Percentiles rank a stretch among this genome's conserved stretches.
Conservation (phyloP, 768 basidiomycete genomes). For the Russula sp. region DNA sequence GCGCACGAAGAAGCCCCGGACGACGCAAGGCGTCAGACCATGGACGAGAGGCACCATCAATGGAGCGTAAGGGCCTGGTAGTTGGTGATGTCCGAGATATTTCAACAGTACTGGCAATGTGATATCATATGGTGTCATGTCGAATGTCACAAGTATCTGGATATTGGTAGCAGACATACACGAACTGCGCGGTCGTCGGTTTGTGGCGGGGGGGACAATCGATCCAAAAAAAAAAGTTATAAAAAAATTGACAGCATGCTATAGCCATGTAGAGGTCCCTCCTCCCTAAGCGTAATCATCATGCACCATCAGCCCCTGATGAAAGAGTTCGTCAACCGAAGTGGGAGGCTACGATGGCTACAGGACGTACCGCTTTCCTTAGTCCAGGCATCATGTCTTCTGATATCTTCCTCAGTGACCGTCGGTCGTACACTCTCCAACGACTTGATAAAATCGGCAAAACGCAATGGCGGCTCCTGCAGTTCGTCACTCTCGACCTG, state of each 20-base stretch:
- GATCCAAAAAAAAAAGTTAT: slow-evolving; percentile 7
- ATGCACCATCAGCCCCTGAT: slow-evolving; percentile 22
- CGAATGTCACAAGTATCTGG: slow-evolving; percentile 1
- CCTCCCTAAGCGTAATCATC: slow-evolving; percentile 1
- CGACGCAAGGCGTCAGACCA: neutral
- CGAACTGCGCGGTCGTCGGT: slow-evolving; percentile 6
- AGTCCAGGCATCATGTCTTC: slow-evolving; percentile 78
- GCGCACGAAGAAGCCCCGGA: neutral
- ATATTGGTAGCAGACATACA: slow-evolving; percentile 14
- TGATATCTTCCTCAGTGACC: slow-evolving; percentile 84
- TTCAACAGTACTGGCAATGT: neutral
- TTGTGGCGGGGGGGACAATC: neutral
- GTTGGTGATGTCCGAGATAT: neutral
- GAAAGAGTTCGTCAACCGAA: neutral
- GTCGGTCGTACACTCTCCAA: slow-evolving; percentile 78
- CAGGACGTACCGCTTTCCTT: slow-evolving; percentile 61
- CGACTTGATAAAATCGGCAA: slow-evolving; percentile 71
- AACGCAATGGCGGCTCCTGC: neutral
- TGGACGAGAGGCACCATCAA: neutral
- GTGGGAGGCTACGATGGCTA: neutral
- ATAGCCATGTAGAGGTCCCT: slow-evolving; percentile 7
- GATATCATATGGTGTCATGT: neutral
- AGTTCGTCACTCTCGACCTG: slow-evolving; percentile 32
- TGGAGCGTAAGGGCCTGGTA: neutral
- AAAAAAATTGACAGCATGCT: slow-evolving; percentile 9